Base-by-base conservation (phyloP, 441 rosid genomes). In the Erodium texanum region DNA sequence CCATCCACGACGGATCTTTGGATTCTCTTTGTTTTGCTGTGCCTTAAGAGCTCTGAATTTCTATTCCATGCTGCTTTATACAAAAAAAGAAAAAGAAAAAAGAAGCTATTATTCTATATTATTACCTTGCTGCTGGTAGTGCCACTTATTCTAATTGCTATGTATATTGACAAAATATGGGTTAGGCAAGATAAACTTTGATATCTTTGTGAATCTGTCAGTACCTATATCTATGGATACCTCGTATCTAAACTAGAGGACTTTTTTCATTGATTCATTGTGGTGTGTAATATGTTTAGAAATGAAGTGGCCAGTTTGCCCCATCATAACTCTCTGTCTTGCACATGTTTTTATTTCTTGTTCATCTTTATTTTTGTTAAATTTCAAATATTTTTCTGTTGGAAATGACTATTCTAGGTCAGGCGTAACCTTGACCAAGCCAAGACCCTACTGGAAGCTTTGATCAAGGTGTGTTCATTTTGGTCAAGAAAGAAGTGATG, bases 401-500 rank as follows among this genome's bases (percentile, higher is more conserved):
- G 76, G 62, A 36, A 59, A 73, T 64, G 20, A 66, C 71, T 62
- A 52, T 73, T 77, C 73, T 71, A 91, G 99, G 96, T 93, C 75
- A 83, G 99, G 75, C 97, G 97, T 78, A 93, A 93, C 78, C 92
- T 93, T 63, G 99, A 86, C 65, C 97, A 93, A 78, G 97, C 99
- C 52, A 88, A 93, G 81, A 84, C 85, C 68, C 84, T 93, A 68
- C 86, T 93, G 56, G 93, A 89, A 77, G 87, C 91, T 38, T 82
- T 93, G 70, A 89, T 93, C 74, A 93, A 87, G 99, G 99, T 84
- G 75, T 68, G 62, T 64, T 66, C 74, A 45, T 54, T 77, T 68
- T 73, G 19, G n/a, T 62, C 24, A 41, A 71, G 23, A 63, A 76
- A 56, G 24, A 19, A 56, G 22, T 56, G 62, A 24, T 56, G 12